A percentile compares a stretch with the other conserved stretches of the same genome.
These are phyloP conservation scores for Ogataea ganodermae DNA, from an alignment of 805 yeast genomes.

Conservation along the genomic window DNA sequence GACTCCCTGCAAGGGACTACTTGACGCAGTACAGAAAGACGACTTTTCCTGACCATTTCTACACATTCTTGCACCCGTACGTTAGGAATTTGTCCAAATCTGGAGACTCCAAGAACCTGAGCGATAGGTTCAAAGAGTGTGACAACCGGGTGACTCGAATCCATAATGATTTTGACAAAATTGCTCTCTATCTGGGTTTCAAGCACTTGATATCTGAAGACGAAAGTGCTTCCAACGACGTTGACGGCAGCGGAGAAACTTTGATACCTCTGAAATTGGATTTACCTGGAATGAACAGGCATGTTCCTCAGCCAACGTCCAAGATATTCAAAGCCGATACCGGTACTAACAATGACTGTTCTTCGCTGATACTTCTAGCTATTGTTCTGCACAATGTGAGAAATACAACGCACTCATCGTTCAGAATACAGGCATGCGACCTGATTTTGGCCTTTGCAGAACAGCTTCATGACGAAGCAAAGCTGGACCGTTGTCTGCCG, in stretches of 20 bases:
- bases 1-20: conserved; percentile 58
- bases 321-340: conserved; percentile 22
- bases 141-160: conserved; percentile 62
- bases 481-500: conserved; percentile 84
- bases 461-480: conserved; percentile 75
- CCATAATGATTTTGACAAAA: conserved; percentile 57
- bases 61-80: conserved; percentile 69
- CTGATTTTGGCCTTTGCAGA: conserved; percentile 75
- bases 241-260: conserved; percentile 15
- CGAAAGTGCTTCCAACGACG: conserved; percentile 7
- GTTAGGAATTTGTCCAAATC: conserved; percentile 43
- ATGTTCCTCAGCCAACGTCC: conserved; percentile 43
- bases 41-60: conserved; percentile 69
- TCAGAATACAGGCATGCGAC: conserved; percentile 71
- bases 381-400: conserved; percentile 60
- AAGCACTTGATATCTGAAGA: conserved; percentile 27
- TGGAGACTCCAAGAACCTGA: conserved; percentile 4
- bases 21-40: conserved; percentile 49
- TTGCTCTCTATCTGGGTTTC: conserved; percentile 44
- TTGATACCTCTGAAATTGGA: conserved; percentile 45
- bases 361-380: conserved; percentile 59
- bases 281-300: conserved; percentile 54
- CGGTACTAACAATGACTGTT: conserved; percentile 38
- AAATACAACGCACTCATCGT: conserved; percentile 58
- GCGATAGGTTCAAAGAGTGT: conserved; percentile 42